Conservation (phyloP, 2,329 filamentous ascomycete species). For the Hypoxylon sp. region DNA sequence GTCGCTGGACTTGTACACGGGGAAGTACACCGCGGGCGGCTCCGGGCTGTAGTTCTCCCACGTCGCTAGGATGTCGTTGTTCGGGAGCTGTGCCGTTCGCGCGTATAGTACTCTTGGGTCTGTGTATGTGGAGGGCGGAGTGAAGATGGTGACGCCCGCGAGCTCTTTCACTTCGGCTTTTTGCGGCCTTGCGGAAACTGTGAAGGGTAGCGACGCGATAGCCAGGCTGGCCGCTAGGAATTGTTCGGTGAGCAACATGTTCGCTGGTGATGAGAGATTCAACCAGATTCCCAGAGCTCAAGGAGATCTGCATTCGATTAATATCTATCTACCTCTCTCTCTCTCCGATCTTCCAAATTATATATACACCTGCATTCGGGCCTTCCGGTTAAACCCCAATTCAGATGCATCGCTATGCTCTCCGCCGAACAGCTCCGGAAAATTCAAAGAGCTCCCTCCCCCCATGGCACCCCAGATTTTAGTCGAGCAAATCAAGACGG, state of each 20-base stretch:
- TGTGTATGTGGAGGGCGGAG: conserved; percentile 54
- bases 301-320: no score
- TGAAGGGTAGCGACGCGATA: conserved; percentile 5
- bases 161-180: conserved; percentile 22
- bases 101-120: conserved; percentile 56
- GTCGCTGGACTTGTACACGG: conserved; percentile 62
- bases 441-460: conserved; percentile 24
- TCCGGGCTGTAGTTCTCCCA: conserved; percentile 67
- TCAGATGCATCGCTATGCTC: conserved; percentile 22
- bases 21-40: conserved; percentile 63
- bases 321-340: conserved; percentile 7
- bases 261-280: not conserved
- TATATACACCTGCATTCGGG: conserved; percentile 24
- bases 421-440: conserved; percentile 29
- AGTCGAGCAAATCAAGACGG: conserved; percentile 31
- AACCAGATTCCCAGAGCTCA: conserved; percentile 1
- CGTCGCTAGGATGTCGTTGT: conserved; percentile 60
- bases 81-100: conserved; percentile 54
- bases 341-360: conserved; percentile 1
- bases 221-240: conserved; percentile 26
- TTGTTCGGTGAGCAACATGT: conserved; percentile 21
- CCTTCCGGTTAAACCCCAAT: conserved; percentile 20
- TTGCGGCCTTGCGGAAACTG: not conserved
- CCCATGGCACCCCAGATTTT: conserved; percentile 32
- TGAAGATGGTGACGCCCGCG: conserved; percentile 47